Evolutionary conservation across 1,284 basidiomycete genomes (phyloP).

Genomic region (Heterobasidion parviporum): DNA sequence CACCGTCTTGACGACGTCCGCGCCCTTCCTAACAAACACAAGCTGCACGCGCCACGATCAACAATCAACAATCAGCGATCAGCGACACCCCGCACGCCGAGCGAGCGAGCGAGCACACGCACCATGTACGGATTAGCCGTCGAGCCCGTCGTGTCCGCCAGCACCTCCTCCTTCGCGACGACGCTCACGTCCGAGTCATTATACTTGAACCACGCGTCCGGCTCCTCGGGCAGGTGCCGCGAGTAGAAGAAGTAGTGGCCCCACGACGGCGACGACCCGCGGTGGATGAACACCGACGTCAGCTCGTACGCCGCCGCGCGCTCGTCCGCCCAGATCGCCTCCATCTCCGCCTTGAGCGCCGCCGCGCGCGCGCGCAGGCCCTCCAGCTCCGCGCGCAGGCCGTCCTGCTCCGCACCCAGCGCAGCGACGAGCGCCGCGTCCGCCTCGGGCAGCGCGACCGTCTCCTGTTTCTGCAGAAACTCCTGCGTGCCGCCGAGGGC

Average conservation of each 20-base stretch:
- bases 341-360: constrained; percentile 62
- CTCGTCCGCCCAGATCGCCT: constrained; percentile 72
- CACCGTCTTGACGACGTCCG: constrained; percentile 69
- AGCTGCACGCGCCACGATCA: constrained; percentile 33
- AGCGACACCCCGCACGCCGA: too few relatives aligned
- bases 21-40: constrained; percentile 72
- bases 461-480: constrained; percentile 44
- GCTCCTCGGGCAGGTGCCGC: constrained; percentile 65
- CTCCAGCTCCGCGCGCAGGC: constrained; percentile 55
- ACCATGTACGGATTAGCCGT: constrained; percentile 82
- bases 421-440: constrained; percentile 44
- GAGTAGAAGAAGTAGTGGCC: constrained; percentile 91
- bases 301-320: constrained; percentile 77
- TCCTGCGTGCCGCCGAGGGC: constrained; percentile 44
- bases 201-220: constrained; percentile 91
- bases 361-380: constrained; percentile 45
- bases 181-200: constrained; percentile 80
- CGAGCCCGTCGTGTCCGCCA: constrained; percentile 73
- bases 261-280: constrained; percentile 76
- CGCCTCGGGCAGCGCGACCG: constrained; percentile 33
- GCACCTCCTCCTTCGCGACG: constrained; percentile 68
- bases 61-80: too few relatives aligned
- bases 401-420: constrained; percentile 43
- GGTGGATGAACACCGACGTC: constrained; percentile 94
- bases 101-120: constrained; percentile 18